phyloP scores from a whole-genome alignment of 148 eudicot genomes.

The Fagopyrum tataricum region DNA sequence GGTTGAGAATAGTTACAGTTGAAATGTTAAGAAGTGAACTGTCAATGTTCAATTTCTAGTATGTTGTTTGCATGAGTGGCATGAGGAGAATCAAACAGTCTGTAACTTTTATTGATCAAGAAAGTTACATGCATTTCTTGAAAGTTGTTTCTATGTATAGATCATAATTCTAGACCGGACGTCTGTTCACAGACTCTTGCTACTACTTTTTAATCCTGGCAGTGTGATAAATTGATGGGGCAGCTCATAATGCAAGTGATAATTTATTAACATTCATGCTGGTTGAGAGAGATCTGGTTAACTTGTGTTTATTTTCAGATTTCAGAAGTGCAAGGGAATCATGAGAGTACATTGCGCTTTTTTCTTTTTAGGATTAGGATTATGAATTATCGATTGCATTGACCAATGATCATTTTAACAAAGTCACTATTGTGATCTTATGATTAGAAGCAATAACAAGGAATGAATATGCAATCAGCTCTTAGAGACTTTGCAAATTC shows the following conservation, averaged over 20 bases:
- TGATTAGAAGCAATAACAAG: too few relatives aligned
- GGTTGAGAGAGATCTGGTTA: background rate
- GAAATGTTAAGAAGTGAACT: background rate
- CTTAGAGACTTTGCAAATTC: too few relatives aligned
- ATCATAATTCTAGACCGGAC: too few relatives aligned
- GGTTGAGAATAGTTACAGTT: background rate
- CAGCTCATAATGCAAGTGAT: background rate
- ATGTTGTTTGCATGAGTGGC: background rate
- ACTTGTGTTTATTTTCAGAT: too few relatives aligned
- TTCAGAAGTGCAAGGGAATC: too few relatives aligned
- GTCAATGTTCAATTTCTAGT: background rate
- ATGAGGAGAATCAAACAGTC: background rate
- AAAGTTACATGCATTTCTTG: background rate
- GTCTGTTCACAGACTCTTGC: background rate
- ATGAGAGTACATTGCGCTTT: too few relatives aligned
- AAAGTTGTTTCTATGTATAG: background rate
- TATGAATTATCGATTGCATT: too few relatives aligned
- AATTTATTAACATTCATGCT: background rate
- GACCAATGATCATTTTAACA: too few relatives aligned
- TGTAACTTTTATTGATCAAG: background rate
- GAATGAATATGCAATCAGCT: too few relatives aligned
- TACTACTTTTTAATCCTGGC: background rate
- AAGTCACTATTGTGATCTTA: too few relatives aligned
- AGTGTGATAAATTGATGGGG: background rate
- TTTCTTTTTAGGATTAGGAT: too few relatives aligned